phyloP scores from a whole-genome alignment of 805 yeast species.

The Metschnikowia hibisci region DNA sequence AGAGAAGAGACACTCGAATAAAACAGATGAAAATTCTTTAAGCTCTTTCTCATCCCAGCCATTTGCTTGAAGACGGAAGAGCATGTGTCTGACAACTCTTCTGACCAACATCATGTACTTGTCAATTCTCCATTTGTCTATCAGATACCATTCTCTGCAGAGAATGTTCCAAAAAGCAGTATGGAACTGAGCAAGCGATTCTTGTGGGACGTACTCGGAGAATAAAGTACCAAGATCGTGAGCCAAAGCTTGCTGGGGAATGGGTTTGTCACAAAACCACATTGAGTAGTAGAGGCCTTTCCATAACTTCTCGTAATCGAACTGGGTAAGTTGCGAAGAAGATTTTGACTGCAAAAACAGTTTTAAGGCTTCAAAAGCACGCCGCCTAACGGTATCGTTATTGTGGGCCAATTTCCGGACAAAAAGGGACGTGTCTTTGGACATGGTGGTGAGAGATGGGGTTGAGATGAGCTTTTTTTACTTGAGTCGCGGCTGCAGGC shows the following conservation, averaged over 20 bases:
- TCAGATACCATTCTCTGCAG: conserved; percentile 73
- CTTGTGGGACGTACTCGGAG: conserved; percentile 39
- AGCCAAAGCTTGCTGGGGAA: conserved; percentile 86
- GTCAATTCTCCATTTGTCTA: conserved; percentile 85
- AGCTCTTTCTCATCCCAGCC: conserved; percentile 51
- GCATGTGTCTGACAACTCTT: conserved; percentile 62
- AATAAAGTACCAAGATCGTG: conserved; percentile 60
- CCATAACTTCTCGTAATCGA: conserved; percentile 84
- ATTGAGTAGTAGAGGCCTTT: conserved; percentile 91
- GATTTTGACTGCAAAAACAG: conserved; percentile 47
- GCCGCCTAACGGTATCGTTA: conserved; percentile 68
- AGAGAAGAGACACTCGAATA: conserved; percentile 47
- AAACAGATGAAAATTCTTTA: conserved; percentile 40
- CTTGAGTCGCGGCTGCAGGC: no score
- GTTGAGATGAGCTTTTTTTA: conserved; percentile 3
- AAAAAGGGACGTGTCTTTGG: conserved; percentile 44
- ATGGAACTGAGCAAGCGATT: conserved; percentile 49
- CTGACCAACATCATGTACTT: conserved; percentile 81
- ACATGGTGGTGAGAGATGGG: conserved; percentile 11
- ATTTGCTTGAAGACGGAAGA: conserved; percentile 50
- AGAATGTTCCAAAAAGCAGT: conserved; percentile 80
- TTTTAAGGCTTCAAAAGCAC: conserved; percentile 63
- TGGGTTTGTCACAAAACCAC: conserved; percentile 96
- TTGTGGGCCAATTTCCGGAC: conserved; percentile 84
- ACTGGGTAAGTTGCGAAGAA: conserved; percentile 37